Evolutionary conservation across 2,329 filamentous ascomycete species (phyloP).

Genomic region (Calonectria pseudoreteaudii): DNA sequence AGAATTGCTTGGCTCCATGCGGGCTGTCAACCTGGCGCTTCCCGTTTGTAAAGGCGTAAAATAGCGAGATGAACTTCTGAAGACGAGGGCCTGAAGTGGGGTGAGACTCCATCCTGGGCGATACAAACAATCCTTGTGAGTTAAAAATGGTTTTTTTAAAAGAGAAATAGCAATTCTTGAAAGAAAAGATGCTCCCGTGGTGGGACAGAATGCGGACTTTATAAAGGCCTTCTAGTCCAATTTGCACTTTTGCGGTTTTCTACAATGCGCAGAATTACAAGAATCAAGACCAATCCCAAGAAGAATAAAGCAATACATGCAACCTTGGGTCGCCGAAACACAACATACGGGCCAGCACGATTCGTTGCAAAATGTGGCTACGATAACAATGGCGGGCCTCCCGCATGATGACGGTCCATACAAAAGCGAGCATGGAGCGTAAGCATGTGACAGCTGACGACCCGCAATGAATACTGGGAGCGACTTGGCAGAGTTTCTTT

Average conservation of each 20-base stretch:
- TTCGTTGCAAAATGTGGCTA: background rate
- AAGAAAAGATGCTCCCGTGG: background rate
- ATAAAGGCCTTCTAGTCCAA: background rate
- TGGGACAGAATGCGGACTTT: background rate
- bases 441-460: background rate
- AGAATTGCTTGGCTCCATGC: constrained; percentile 42
- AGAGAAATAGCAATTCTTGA: background rate
- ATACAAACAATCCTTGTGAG: background rate
- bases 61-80: constrained; percentile 26
- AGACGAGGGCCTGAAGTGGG: constrained; percentile 21
- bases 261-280: background rate
- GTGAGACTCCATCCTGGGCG: constrained; percentile 19
- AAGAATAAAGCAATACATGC: too few species aligned
- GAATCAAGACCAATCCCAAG: background rate
- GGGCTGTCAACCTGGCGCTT: constrained; percentile 26
- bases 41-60: constrained; percentile 33
- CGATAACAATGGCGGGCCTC: background rate
- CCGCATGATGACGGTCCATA: background rate
- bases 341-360: background rate
- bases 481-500: background rate
- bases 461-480: too few species aligned
- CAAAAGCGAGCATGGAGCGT: background rate
- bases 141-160: background rate
- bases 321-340: too few species aligned
- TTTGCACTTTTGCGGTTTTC: background rate